Evolutionary conservation across 495 filamentous ascomycete genomes (phyloP).

Genomic region (Cetradonia linearis): DNA sequence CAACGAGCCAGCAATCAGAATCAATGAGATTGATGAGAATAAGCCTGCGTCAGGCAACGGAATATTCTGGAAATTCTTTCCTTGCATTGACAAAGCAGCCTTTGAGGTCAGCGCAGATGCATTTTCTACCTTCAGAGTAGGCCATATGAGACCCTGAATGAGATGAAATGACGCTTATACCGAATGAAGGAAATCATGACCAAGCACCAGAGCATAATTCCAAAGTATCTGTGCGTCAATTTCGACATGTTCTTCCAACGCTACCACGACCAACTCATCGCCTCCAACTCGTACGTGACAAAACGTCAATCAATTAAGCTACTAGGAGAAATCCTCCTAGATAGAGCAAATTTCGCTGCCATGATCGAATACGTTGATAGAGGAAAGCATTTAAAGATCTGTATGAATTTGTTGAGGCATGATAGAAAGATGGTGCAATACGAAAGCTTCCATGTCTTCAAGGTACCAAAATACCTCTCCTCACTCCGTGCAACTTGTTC

Average conservation of each 20-base stretch:
- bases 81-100: slow-evolving; percentile 87
- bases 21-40: slow-evolving; percentile 57
- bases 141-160: slow-evolving; percentile 17
- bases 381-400: slow-evolving; percentile 90
- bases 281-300: slow-evolving; percentile 92
- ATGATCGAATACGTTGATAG: slow-evolving; percentile 96
- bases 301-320: slow-evolving; percentile 98
- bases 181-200: slow-evolving; percentile 74
- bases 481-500: background rate
- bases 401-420: slow-evolving; percentile 91
- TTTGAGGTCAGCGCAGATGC: slow-evolving; percentile 98
- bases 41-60: slow-evolving; percentile 60
- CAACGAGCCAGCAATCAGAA: slow-evolving; percentile 41
- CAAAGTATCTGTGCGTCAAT: slow-evolving; percentile 74
- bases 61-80: slow-evolving; percentile 96
- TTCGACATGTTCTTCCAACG: slow-evolving; percentile 82
- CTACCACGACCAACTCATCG: slow-evolving; percentile 81
- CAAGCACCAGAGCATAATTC: slow-evolving; percentile 81
- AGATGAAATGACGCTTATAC: slow-evolving; percentile 7
- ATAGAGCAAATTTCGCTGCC: slow-evolving; percentile 91
- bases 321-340: slow-evolving; percentile 86
- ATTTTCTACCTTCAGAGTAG: slow-evolving; percentile 89
- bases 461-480: slow-evolving; percentile 41
- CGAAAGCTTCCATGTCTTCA: slow-evolving; percentile 98
- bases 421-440: slow-evolving; percentile 99